Conservation (phyloP, 2,329 filamentous ascomycete species). For the Neodidymelliopsis sp. region DNA sequence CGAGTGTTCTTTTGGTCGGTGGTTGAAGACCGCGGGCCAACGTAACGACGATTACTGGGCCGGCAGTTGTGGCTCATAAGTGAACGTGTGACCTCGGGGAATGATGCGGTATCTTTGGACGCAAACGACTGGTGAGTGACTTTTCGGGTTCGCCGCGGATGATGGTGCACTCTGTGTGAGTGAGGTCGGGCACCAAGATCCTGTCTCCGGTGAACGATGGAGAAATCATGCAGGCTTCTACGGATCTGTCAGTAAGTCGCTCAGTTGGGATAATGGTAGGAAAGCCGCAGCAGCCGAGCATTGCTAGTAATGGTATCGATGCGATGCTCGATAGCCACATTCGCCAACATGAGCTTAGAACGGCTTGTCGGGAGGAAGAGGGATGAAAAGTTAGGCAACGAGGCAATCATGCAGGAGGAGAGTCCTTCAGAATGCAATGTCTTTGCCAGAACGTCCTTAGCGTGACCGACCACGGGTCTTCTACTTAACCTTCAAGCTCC, state of each 20-base stretch:
- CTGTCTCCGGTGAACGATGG: slow-evolving; percentile 31
- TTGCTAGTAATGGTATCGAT: slow-evolving; percentile 12
- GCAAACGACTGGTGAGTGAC: slow-evolving; percentile 32
- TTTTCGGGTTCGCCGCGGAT: background rate
- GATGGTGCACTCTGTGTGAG: slow-evolving; percentile 5
- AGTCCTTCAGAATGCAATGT: slow-evolving; percentile 19
- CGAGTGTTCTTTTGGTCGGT: background rate
- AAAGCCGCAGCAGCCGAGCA: slow-evolving; percentile 20
- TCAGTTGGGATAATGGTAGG: slow-evolving; percentile 7
- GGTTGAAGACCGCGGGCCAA: background rate
- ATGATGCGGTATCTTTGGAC: slow-evolving; percentile 17
- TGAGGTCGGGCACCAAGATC: slow-evolving; percentile 13
- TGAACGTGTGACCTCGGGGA: slow-evolving; percentile 26
- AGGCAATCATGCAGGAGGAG: slow-evolving; percentile 23
- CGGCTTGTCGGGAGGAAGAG: slow-evolving; percentile 4
- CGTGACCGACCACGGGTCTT: slow-evolving; percentile 18
- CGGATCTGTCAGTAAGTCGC: slow-evolving; percentile 9
- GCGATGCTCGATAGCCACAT: slow-evolving; percentile 3
- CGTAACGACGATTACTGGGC: background rate
- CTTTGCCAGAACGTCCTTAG: slow-evolving; percentile 11
- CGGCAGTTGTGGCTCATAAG: slow-evolving; percentile 24
- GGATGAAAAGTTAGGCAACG: slow-evolving; percentile 25
- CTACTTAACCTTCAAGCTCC: slow-evolving; percentile 33
- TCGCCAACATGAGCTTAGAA: slow-evolving; percentile 25
- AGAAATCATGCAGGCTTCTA: slow-evolving; percentile 4